phyloP scores from a whole-genome alignment of 2,329 filamentous ascomycete genomes.

The Aureobasidium sp. region DNA sequence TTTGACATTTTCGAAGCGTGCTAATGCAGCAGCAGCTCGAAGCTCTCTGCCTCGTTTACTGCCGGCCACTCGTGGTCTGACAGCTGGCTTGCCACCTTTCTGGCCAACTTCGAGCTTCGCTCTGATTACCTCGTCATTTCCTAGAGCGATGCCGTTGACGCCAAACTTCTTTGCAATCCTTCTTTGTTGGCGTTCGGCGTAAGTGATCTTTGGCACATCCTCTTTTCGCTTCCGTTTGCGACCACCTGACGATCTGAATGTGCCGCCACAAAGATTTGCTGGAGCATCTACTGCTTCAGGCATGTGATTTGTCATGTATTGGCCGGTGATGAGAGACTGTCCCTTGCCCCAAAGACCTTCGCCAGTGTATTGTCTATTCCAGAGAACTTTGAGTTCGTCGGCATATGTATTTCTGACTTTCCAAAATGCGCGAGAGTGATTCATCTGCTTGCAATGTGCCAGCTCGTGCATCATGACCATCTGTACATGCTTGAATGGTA shows the following conservation, averaged over 20 bases:
- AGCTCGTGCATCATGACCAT: constrained; percentile 96
- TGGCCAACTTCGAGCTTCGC: constrained; percentile 50
- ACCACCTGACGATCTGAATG: constrained; percentile 53
- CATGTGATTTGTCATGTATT: constrained; percentile 56
- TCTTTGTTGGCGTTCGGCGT: constrained; percentile 62
- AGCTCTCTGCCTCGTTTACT: constrained; percentile 70
- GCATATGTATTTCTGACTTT: constrained; percentile 67
- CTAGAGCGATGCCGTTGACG: constrained; percentile 59
- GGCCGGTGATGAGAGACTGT: constrained; percentile 53
- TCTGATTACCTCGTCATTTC: constrained; percentile 61
- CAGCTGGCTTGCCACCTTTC: constrained; percentile 25
- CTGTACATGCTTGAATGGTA: constrained; percentile 76
- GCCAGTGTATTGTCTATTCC: constrained; percentile 64
- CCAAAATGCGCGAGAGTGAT: constrained; percentile 78
- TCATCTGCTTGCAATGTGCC: constrained; percentile 87
- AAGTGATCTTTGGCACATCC: constrained; percentile 45
- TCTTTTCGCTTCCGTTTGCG: constrained; percentile 50
- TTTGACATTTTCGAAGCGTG: constrained; percentile 55
- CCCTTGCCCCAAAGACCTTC: constrained; percentile 81
- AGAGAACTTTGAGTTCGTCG: constrained; percentile 62
- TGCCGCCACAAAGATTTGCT: constrained; percentile 72
- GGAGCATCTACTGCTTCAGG: constrained; percentile 40
- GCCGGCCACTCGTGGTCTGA: constrained; percentile 64
- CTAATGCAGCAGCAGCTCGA: constrained; percentile 68
- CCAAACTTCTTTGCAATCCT: constrained; percentile 72